These are phyloP conservation scores for Monsonia emarginata DNA, from an alignment of 441 rosid species.

Conservation along the genomic window DNA sequence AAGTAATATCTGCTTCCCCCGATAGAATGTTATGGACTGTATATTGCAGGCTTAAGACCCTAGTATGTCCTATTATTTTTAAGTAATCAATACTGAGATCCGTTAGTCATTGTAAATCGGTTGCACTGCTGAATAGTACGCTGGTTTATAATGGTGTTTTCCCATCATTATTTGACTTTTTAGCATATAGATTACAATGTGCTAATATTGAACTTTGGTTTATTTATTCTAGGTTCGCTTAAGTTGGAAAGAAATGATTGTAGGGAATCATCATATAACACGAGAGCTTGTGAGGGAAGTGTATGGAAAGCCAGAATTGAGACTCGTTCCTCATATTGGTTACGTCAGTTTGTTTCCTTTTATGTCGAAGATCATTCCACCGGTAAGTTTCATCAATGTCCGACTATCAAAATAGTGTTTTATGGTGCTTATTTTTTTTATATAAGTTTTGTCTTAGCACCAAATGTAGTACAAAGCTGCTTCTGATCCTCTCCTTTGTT, in stretches of 20 bases:
- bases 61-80: no score
- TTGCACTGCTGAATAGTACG: background rate
- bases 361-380: conserved; percentile 70
- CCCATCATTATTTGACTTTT: background rate
- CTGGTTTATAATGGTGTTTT: background rate
- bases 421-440: background rate
- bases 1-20: background rate
- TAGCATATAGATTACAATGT: background rate
- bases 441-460: no score
- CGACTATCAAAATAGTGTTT: background rate
- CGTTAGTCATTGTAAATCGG: background rate
- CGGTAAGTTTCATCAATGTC: conserved; percentile 44
- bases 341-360: conserved; percentile 95
- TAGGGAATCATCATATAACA: conserved; percentile 41
- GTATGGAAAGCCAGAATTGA: conserved; percentile 46
- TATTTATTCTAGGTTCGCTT: conserved; percentile 57
- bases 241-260: conserved; percentile 59
- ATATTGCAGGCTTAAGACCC: no score
- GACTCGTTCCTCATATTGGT: conserved; percentile 83
- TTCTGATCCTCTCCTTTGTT: background rate
- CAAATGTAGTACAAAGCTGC: background rate
- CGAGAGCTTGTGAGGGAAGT: conserved; percentile 78
- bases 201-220: conserved; percentile 3
- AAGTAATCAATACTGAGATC: background rate
- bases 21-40: no score